Percentiles rank a stretch among this genome's conserved stretches.
phyloP scores from a whole-genome alignment of 2,329 filamentous ascomycete genomes.

The Alternaria conjuncta region DNA sequence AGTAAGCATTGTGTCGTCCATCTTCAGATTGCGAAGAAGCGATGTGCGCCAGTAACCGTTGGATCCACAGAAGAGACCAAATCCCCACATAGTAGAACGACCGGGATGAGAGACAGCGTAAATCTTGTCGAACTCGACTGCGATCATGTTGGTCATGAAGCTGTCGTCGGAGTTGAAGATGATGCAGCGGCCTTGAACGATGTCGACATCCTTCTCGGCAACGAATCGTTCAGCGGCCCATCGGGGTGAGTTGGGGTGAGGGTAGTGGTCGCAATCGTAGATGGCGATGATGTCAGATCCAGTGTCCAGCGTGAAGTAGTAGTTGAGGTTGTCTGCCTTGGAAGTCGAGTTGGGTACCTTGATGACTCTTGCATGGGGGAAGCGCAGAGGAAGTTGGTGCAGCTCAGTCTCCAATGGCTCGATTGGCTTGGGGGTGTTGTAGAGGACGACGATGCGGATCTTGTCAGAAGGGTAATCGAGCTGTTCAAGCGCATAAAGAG shows the following conservation, averaged over 20 bases:
- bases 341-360: conserved; percentile 58
- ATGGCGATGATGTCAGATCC: conserved; percentile 56
- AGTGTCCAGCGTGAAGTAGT: conserved; percentile 54
- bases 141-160: conserved; percentile 56
- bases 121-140: conserved; percentile 60
- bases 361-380: conserved; percentile 53
- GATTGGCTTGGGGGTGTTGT: conserved; percentile 57
- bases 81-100: conserved; percentile 55
- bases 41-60: conserved; percentile 58
- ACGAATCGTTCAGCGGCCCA: conserved; percentile 59
- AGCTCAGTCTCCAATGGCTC: conserved; percentile 55
- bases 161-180: conserved; percentile 56
- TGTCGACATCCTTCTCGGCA: conserved; percentile 51
- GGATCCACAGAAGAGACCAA: conserved; percentile 58
- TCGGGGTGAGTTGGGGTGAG: conserved; percentile 56
- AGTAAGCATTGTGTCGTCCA: conserved; percentile 59
- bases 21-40: conserved; percentile 54
- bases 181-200: conserved; percentile 59
- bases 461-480: conserved; percentile 55
- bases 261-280: conserved; percentile 60
- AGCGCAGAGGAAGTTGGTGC: conserved; percentile 45
- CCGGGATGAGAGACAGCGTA: conserved; percentile 60
- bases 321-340: conserved; percentile 59
- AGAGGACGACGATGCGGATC: conserved; percentile 57
- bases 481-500: conserved; percentile 55